Evolutionary conservation across 768 basidiomycete genomes (phyloP), one percentile per base, ranked within the genome.

Genomic region (Phylloporus sp.): DNA sequence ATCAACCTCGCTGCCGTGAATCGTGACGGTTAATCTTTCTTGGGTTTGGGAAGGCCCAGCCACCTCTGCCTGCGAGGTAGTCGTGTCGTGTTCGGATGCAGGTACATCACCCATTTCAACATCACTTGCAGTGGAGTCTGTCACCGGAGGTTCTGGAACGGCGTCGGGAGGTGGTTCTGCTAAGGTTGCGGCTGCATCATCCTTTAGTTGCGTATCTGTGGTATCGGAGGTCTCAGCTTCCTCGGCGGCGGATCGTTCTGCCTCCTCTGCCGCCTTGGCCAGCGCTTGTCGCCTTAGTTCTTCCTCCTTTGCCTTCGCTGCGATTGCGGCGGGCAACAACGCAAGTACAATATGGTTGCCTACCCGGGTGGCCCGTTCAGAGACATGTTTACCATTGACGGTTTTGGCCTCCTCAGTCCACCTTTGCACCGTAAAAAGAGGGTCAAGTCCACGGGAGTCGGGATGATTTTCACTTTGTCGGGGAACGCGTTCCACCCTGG

Each of bases 1-100:
- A 65, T 99, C 97, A 24, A 98, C 91, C 7, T 85, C 77, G 56
- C 82, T 90, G 46, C 97, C 97, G 68, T 94, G 91, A 47, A 99
- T 91, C 72, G 82, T 79, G 62, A 99, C 88, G 1, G 90, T 92
- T 24, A 95, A 78, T 31, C 97, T 84, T 57, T 84, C 77, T 32
- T 74, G 64, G n/a, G 63, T 60, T 20, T 71, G 67, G 28, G 79
- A 70, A 11, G 76, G 46, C 6, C 71, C 69, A 12, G 58, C 57
- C 23, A 38, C 27, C 39, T 62, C 59, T 15, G 20, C 49, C 29
- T 62, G 62, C 10, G 59, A 54, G 22, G 55, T 51, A 11, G 59
- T 27, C 24, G 53, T 45, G 10, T 46, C 53, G 12, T 63, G 53
- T 47, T 67, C 68, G 1, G 55, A 45, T 51, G 55, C 55, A 11